Conservation (phyloP, 495 filamentous ascomycete species). For the Parachaetomium inaequale region DNA sequence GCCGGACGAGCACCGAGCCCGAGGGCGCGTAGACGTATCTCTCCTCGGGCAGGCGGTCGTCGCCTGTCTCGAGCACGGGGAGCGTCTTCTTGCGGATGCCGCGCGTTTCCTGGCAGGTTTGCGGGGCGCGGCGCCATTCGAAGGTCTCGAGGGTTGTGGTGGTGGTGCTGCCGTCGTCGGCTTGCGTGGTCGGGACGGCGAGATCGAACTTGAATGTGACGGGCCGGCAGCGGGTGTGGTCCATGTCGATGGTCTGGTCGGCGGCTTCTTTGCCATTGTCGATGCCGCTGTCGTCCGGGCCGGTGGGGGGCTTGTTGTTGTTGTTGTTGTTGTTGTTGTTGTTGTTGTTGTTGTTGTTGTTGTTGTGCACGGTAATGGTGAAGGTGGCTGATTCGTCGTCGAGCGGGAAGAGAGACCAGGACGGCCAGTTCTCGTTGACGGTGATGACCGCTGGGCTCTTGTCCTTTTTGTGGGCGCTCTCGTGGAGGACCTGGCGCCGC, state of each 20-base stretch:
- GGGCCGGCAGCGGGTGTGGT: constrained; percentile 5
- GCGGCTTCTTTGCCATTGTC: not conserved
- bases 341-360: not conserved
- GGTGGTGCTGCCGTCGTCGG: not conserved
- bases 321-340: not conserved
- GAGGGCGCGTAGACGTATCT: not conserved
- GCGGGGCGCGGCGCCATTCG: constrained; percentile 2
- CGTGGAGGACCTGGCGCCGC: constrained; percentile 7
- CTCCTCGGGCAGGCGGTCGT: constrained; percentile 11
- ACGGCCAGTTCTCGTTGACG: constrained; percentile 5
- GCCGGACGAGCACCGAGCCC: constrained; percentile 10
- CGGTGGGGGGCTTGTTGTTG: not conserved
- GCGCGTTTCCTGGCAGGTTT: constrained; percentile 2
- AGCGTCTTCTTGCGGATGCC: constrained; percentile 3
- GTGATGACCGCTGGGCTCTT: not conserved
- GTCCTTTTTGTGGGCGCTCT: constrained; percentile 12
- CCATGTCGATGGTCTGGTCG: not conserved
- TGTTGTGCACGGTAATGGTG: constrained; percentile 4
- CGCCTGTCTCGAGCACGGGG: constrained; percentile 1
- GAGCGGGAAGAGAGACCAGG: not conserved
- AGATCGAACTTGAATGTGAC: not conserved
- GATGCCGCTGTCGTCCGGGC: not conserved
- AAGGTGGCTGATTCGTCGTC: not conserved
- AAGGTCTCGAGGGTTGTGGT: constrained; percentile 6
- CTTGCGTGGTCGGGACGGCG: not conserved